These are phyloP conservation scores for Leishmania tarentolae DNA, from an alignment of 208 protist genomes.

Conservation along the genomic window DNA sequence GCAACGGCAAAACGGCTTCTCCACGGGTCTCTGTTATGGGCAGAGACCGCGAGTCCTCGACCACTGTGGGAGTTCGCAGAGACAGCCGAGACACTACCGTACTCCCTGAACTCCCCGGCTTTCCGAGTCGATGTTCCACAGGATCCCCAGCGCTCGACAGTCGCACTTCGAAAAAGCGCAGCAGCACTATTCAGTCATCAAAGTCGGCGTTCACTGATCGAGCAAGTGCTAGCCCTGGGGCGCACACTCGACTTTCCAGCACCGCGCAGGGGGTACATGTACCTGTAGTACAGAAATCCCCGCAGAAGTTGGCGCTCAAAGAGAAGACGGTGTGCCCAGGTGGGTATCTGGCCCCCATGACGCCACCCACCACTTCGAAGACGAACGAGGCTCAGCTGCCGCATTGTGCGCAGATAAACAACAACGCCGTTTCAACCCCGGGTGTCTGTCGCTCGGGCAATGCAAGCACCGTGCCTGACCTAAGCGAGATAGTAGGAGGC, in stretches of 20 bases:
- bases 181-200: no score
- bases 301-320: not conserved
- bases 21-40: not conserved
- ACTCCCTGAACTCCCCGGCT: not conserved
- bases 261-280: not conserved
- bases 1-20: not conserved
- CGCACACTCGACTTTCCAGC: not conserved
- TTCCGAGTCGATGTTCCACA: not conserved
- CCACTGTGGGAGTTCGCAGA: not conserved
- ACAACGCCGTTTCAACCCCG: no score
- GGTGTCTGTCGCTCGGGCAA: not conserved
- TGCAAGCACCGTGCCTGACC: not conserved
- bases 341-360: slow-evolving; percentile 22
- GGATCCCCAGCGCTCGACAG: no score
- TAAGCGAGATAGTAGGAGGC: not conserved
- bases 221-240: not conserved
- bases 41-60: not conserved
- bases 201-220: not conserved
- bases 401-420: not conserved
- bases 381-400: not conserved
- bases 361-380: slow-evolving; percentile 8
- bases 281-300: not conserved
- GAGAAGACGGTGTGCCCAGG: not conserved
- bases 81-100: slow-evolving; percentile 5
- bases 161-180: not conserved